phyloP scores from a whole-genome alignment of 1,284 basidiomycete species.

The Irpex lacteus region DNA sequence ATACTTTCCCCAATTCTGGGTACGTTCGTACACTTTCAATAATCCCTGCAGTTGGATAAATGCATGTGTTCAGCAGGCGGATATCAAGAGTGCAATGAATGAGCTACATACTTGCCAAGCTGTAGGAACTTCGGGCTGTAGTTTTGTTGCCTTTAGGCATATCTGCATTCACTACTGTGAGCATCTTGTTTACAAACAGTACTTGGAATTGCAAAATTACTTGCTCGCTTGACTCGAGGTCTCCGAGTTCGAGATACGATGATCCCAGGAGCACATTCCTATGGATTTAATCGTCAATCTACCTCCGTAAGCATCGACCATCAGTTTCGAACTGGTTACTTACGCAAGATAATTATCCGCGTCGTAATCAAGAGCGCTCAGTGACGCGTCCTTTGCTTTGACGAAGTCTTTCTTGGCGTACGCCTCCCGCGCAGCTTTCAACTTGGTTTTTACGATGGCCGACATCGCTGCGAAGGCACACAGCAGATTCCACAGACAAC shows the following conservation, averaged over 20 bases:
- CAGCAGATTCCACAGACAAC: background rate
- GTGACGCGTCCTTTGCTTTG: constrained; percentile 64
- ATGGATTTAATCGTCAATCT: background rate
- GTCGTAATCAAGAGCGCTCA: constrained; percentile 69
- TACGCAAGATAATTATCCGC: constrained; percentile 81
- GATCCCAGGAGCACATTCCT: constrained; percentile 75
- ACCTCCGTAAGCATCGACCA: background rate
- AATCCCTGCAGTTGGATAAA: constrained; percentile 51
- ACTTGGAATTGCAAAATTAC: constrained; percentile 43
- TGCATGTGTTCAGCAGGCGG: background rate
- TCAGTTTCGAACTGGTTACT: constrained; percentile 28
- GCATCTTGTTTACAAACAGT: constrained; percentile 2
- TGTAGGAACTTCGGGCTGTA: constrained; percentile 61
- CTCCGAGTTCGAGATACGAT: constrained; percentile 70
- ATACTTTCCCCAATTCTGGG: constrained; percentile 60
- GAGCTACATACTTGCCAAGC: constrained; percentile 71
- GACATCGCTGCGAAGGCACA: constrained; percentile 19
- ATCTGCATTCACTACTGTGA: constrained; percentile 41
- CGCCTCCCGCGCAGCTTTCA: constrained; percentile 81
- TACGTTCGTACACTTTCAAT: constrained; percentile 69
- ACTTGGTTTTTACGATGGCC: constrained; percentile 61
- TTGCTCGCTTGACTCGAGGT: constrained; percentile 77
- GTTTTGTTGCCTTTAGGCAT: constrained; percentile 71
- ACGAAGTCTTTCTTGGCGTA: constrained; percentile 75
- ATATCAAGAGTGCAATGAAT: background rate